phyloP scores from a whole-genome alignment of 495 filamentous ascomycete species.

The Pyrenopolyporus hunteri region DNA sequence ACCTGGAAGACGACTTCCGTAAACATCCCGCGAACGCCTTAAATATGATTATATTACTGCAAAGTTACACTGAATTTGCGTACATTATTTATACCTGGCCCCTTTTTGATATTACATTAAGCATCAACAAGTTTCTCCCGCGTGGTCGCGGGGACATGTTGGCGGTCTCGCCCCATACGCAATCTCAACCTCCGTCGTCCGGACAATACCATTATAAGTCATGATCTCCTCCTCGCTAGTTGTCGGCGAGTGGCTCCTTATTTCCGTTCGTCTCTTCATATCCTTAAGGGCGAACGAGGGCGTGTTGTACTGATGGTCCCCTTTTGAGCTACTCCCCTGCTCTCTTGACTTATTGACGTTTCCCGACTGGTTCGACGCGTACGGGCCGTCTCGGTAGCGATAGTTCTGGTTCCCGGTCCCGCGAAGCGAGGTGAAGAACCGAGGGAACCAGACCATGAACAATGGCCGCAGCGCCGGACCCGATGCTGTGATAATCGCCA shows the following conservation, averaged over 20 bases:
- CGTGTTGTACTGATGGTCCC: constrained; percentile 21
- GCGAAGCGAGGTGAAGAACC: constrained; percentile 38
- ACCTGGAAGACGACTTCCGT: too few species aligned
- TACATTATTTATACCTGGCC: not conserved
- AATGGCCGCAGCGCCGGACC: constrained; percentile 51
- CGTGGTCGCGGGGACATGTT: constrained; percentile 1
- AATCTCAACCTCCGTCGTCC: constrained; percentile 46
- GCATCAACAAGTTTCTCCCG: not conserved
- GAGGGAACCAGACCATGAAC: constrained; percentile 51
- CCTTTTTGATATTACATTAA: constrained; percentile 9
- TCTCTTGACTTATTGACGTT: constrained; percentile 28
- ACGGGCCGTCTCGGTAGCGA: constrained; percentile 21
- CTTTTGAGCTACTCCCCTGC: constrained; percentile 13
- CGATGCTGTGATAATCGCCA: constrained; percentile 60
- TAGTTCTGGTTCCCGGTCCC: constrained; percentile 31
- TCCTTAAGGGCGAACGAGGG: constrained; percentile 40
- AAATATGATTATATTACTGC: not conserved
- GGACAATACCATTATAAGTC: constrained; percentile 53
- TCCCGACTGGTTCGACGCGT: constrained; percentile 19
- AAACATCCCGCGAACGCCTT: not conserved
- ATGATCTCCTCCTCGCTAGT: constrained; percentile 53
- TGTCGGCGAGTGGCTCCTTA: constrained; percentile 46
- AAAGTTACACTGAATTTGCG: constrained; percentile 4
- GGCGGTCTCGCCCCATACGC: constrained; percentile 22
- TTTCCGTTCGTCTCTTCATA: constrained; percentile 43